A percentile compares a stretch with the other conserved stretches of the same genome.
phyloP scores from a whole-genome alignment of 208 protist genomes.

The Trypanosoma brucei region DNA sequence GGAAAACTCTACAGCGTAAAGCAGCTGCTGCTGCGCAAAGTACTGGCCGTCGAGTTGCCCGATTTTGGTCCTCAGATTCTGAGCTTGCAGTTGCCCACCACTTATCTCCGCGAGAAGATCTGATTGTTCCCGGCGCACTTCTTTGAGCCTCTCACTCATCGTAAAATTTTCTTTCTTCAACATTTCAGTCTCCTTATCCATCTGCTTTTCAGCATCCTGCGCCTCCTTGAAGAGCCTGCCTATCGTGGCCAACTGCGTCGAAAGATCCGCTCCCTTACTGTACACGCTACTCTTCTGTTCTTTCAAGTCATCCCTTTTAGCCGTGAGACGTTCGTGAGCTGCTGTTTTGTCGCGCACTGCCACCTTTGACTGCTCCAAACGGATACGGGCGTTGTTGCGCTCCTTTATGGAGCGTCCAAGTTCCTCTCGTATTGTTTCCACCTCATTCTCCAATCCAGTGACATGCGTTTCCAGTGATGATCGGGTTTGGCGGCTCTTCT shows the following conservation, averaged over 20 bases:
- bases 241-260: conserved; percentile 60
- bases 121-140: conserved; percentile 53
- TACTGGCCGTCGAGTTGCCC: conserved; percentile 78
- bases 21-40: conserved; percentile 89
- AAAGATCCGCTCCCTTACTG: conserved; percentile 44
- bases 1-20: conserved; percentile 94
- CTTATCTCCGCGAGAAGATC: conserved; percentile 75
- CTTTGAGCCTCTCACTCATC: conserved; percentile 76
- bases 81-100: conserved; percentile 77
- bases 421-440: conserved; percentile 64
- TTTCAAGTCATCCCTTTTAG: conserved; percentile 19
- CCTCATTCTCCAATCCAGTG: conserved; percentile 69
- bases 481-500: conserved; percentile 39
- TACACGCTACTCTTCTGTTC: conserved; percentile 39
- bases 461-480: conserved; percentile 45
- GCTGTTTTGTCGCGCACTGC: conserved; percentile 31
- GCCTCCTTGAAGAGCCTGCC: conserved; percentile 49
- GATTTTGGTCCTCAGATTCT: conserved; percentile 84
- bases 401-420: conserved; percentile 48
- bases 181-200: conserved; percentile 72
- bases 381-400: conserved; percentile 26
- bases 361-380: conserved; percentile 26
- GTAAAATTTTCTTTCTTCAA: conserved; percentile 83
- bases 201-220: conserved; percentile 36
- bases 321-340: conserved; percentile 30